Evolutionary conservation across 1,139 yeast species (phyloP), one percentile per base, ranked within the genome.

Genomic region (Blastobotrys aristatus): DNA sequence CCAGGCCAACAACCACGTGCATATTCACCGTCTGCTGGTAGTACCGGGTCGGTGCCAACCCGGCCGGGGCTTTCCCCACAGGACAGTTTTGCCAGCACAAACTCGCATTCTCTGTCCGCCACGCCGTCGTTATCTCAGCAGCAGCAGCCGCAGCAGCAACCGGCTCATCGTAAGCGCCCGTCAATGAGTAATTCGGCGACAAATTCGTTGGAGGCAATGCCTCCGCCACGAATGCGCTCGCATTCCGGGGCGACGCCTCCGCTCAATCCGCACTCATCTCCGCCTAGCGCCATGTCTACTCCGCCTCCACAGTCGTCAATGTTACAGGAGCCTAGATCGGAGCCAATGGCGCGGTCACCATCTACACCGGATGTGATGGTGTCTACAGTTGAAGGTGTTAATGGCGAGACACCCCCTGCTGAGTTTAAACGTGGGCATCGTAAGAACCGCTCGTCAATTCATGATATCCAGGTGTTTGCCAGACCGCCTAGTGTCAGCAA

Each of bases 381-480:
- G 7, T 13, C 32, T 2, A 14, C 20, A 2, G 21, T 4, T 3
- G 20, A 22, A 3, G 31, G 26, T n/a, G 29, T 17, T 2, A 20
- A 14, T 21, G 30, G 30, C 16, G 24, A 17, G 5, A 18, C 2
- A 2, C 22, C 11, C 21, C 14, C 3, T 27, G 14, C 24, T 6
- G 33, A 29, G 24, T 43, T 42, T 36, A 27, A 20, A 21, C 35
- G 29, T n/a, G 54, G 54, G 11, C 53, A 51, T 38, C 34, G 46
- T 13, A 46, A 46, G 31, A 46, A 46, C 32, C 39, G 50, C 26
- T 50, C 53, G 16, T 50, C 53, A 20, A 39, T 52, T n/a, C 50
- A 49, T 18, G 51, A 47, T 11, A 43, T 51, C 20, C 49, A 49
- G 31, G 36, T 50, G 8, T 50, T 49, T 29, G 51, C 53, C 2